Percentiles rank a stretch among this genome's conserved stretches.
phyloP scores from a whole-genome alignment of 805 yeast genomes.

The Starmerella geochares region DNA sequence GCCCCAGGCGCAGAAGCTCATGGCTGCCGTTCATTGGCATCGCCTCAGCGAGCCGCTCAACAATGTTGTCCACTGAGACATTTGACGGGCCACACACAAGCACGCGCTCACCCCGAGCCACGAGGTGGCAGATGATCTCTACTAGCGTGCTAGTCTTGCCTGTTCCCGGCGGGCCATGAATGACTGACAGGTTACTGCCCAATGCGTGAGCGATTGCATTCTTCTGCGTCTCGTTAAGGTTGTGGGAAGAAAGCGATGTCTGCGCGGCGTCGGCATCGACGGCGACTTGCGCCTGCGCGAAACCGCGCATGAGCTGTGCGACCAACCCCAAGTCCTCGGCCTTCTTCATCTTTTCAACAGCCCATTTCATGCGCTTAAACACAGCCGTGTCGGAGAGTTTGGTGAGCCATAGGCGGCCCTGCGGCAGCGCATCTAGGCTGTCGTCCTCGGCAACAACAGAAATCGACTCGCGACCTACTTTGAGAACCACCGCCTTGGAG shows the following conservation, averaged over 20 bases:
- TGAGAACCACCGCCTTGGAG: conserved; percentile 52
- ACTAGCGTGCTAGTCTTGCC: conserved; percentile 79
- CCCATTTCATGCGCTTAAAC: conserved; percentile 54
- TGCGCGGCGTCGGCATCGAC: background rate
- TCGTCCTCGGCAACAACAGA: conserved; percentile 55
- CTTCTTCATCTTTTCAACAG: conserved; percentile 49
- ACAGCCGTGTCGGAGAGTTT: conserved; percentile 40
- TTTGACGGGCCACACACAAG: conserved; percentile 92
- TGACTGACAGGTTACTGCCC: conserved; percentile 40
- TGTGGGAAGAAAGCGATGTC: conserved; percentile 15
- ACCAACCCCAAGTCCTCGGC: background rate
- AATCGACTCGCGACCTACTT: conserved; percentile 40
- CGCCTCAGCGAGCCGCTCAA: conserved; percentile 41
- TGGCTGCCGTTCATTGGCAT: conserved; percentile 49
- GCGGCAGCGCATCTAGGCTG: conserved; percentile 37
- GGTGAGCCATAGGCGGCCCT: conserved; percentile 52
- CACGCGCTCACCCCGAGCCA: conserved; percentile 44
- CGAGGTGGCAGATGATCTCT: conserved; percentile 67
- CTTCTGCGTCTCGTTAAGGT: conserved; percentile 59
- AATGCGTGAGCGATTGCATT: conserved; percentile 62
- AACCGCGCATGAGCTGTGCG: conserved; percentile 9
- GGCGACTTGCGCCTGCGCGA: background rate
- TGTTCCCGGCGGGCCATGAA: conserved; percentile 79
- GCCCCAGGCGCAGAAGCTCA: conserved; percentile 73
- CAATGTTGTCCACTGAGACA: conserved; percentile 63